These are phyloP conservation scores for Cladobotryum protrusum DNA, from an alignment of 2,329 filamentous ascomycete genomes.

Conservation along the genomic window DNA sequence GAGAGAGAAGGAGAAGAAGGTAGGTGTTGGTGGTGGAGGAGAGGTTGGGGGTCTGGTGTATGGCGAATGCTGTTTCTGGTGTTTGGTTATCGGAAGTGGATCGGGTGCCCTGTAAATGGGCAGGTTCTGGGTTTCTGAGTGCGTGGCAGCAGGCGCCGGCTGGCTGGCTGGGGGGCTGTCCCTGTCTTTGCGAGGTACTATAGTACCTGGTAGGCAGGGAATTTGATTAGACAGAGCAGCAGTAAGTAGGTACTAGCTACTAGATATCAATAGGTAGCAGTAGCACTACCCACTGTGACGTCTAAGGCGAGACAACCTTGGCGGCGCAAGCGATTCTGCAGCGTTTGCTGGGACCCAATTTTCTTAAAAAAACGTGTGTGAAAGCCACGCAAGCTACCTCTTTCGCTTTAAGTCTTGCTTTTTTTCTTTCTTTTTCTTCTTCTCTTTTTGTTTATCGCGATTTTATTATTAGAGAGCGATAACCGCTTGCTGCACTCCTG, in stretches of 20 bases:
- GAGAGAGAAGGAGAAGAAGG: not conserved
- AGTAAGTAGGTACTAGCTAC: not conserved
- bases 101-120: not conserved
- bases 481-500: too few relatives aligned
- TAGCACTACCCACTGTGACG: constrained; percentile 6
- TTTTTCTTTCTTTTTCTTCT: constrained; percentile 6
- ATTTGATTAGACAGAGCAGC: not conserved
- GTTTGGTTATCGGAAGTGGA: constrained; percentile 15
- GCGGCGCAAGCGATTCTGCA: constrained; percentile 1
- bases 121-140: too few relatives aligned
- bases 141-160: too few relatives aligned
- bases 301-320: not conserved
- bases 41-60: constrained; percentile 11
- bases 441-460: constrained; percentile 15
- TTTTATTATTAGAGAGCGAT: constrained; percentile 1
- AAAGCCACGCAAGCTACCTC: not conserved
- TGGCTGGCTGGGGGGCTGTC: not conserved
- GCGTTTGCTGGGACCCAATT: not conserved
- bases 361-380: not conserved
- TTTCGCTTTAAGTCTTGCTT: constrained; percentile 5
- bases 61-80: constrained; percentile 20
- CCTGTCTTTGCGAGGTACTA: not conserved
- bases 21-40: constrained; percentile 17
- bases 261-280: too few relatives aligned
- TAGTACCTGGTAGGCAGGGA: too few relatives aligned